These are phyloP conservation scores for Podaxis carcinomalis DNA, from an alignment of 768 basidiomycete species.

Conservation along the genomic window DNA sequence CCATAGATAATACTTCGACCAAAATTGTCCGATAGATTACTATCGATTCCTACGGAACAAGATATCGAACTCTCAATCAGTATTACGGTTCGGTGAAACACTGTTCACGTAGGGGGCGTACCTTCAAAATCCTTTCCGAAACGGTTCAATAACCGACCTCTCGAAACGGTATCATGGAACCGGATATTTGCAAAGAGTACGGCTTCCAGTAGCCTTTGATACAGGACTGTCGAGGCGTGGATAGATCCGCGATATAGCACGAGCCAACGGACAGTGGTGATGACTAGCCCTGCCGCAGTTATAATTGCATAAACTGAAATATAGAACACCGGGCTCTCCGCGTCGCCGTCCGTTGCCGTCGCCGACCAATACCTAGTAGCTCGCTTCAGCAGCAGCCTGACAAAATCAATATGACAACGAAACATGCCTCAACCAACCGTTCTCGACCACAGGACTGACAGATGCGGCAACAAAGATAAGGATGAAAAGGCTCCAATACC, in stretches of 20 bases:
- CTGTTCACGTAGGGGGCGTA: constrained; percentile 4
- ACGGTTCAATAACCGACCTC: constrained; percentile 78
- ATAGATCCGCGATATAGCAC: constrained; percentile 83
- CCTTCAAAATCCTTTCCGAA: constrained; percentile 92
- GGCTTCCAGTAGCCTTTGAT: constrained; percentile 69
- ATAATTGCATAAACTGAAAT: constrained; percentile 64
- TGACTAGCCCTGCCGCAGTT: constrained; percentile 35
- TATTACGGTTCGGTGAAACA: neutral
- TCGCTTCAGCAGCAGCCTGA: neutral
- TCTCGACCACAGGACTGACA: constrained; percentile 64
- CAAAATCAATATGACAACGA: neutral
- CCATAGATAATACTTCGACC: constrained; percentile 71
- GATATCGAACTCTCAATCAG: constrained; percentile 13
- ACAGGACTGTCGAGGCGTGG: constrained; percentile 71
- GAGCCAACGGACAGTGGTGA: constrained; percentile 63
- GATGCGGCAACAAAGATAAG: constrained; percentile 52
- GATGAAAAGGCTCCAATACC: constrained; percentile 58
- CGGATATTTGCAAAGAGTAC: constrained; percentile 86
- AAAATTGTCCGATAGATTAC: constrained; percentile 79
- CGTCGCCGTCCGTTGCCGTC: constrained; percentile 34
- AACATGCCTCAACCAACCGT: constrained; percentile 59
- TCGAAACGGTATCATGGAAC: constrained; percentile 89
- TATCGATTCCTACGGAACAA: constrained; percentile 62
- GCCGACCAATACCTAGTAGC: constrained; percentile 52
- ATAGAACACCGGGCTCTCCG: constrained; percentile 52